phyloP scores from a whole-genome alignment of 108 stramenopile species.

The Cyclotella choctawhatcheeana region DNA sequence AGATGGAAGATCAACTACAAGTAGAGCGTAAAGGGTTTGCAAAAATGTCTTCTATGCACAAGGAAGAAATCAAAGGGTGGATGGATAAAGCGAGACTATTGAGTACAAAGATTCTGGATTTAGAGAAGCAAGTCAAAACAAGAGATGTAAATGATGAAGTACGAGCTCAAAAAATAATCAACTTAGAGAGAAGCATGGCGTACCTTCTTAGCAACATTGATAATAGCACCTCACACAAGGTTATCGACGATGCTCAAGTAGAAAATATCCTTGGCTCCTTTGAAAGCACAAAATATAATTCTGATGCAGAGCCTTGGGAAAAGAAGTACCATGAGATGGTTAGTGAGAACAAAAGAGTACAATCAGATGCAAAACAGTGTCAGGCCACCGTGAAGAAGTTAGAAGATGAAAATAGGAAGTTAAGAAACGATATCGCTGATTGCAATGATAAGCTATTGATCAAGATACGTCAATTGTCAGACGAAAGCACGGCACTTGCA shows the following conservation, averaged over 20 bases:
- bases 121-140: constrained; percentile 10
- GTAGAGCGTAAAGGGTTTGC: constrained; percentile 23
- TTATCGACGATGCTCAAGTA: background rate
- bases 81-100: constrained; percentile 16
- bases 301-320: too few species aligned
- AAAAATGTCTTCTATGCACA: constrained; percentile 16
- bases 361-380: constrained; percentile 16
- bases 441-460: constrained; percentile 25
- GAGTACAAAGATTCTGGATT: constrained; percentile 15
- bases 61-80: constrained; percentile 28
- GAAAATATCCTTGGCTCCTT: background rate
- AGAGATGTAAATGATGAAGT: constrained; percentile 15
- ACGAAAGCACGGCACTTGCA: constrained; percentile 24
- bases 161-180: background rate
- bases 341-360: constrained; percentile 1
- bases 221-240: too few species aligned
- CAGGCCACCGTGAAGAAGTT: constrained; percentile 9
- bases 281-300: too few species aligned
- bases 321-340: constrained; percentile 16
- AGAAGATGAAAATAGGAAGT: constrained; percentile 10
- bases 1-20: constrained; percentile 22
- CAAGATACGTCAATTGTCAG: constrained; percentile 26
- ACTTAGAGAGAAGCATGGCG: background rate
- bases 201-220: too few species aligned
- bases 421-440: background rate